Base-by-base conservation (phyloP, 2,329 filamentous ascomycete species). In the Decorospora gaudefroyi region DNA sequence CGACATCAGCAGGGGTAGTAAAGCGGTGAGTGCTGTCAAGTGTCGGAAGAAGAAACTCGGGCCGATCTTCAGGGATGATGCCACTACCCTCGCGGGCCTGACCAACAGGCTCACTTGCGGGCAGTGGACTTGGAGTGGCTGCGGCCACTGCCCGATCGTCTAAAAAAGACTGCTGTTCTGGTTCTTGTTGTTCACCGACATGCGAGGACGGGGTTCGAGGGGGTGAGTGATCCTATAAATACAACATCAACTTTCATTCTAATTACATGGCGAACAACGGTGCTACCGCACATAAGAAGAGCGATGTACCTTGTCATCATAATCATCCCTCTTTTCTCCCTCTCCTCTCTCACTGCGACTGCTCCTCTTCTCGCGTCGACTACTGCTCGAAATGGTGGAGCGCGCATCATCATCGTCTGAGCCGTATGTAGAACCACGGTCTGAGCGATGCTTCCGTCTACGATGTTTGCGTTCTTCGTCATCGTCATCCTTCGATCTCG, bases 101-200 rank as follows among this genome's bases (percentile, higher is more conserved):
- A 56, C 55, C 49, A 38, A 43, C 58, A 53, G 55, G 42, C 62
- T 69, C 66, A 65, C 50, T 65, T 67, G 51, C 68, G 71, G 72
- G 73, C 71, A 69, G 67, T 72, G 76, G 76, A 72, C 61, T 62
- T 57, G 53, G 51, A 57, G 51, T 51, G 47, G 53, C 50, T 57
- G 51, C 61, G 55, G 78, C 78, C 79, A 81, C 81, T 78, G 78
- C 80, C 80, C 79, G 74, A 72, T 74, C 73, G 65, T 68, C 81
- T 84, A 84, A 83, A 83, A 84, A 84, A 83, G 80, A 78, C 73
- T 76, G 65, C 49, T 62, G 70, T 64, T 64, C 72, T 66, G 71
- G 62, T 35, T 55, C 44, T 49, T 57, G 53, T 52, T 57, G 56
- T 53, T 59, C 55, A 60, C 59, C 58, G 58, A 56, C 61, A 55